Evolutionary conservation across 2,329 filamentous ascomycete species (phyloP).

Genomic region (Metarhizium sp.): DNA sequence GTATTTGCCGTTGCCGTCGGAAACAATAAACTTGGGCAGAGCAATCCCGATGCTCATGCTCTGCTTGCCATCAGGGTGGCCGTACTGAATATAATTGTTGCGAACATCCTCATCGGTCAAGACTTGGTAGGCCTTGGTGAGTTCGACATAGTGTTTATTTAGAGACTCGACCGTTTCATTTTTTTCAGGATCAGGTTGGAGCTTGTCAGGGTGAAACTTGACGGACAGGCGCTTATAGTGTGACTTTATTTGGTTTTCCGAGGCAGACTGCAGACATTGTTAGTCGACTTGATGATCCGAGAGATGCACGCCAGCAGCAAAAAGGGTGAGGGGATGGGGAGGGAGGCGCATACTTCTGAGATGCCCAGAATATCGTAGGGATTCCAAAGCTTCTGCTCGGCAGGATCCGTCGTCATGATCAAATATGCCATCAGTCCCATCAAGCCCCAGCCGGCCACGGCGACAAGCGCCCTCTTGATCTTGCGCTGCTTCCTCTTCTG

Average conservation of each 20-base stretch:
- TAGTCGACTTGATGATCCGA: neutral
- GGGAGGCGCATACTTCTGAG: constrained; percentile 49
- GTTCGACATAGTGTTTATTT: constrained; percentile 84
- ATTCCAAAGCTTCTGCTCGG: constrained; percentile 77
- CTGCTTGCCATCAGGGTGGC: constrained; percentile 96
- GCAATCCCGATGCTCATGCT: constrained; percentile 97
- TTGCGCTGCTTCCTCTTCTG: constrained; percentile 86
- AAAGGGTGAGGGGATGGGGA: no score
- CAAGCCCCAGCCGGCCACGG: constrained; percentile 66
- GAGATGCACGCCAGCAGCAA: neutral
- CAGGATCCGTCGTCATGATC: constrained; percentile 67
- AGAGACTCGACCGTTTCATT: constrained; percentile 82
- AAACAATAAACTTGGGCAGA: constrained; percentile 83
- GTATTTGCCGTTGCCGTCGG: constrained; percentile 92
- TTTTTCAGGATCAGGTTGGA: constrained; percentile 69
- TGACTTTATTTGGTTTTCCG: constrained; percentile 85
- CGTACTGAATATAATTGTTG: constrained; percentile 93
- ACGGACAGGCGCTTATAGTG: constrained; percentile 82
- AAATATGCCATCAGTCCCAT: constrained; percentile 91
- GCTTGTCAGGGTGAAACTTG: constrained; percentile 89
- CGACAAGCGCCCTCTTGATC: constrained; percentile 72
- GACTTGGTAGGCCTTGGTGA: constrained; percentile 96
- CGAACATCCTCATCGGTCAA: constrained; percentile 95
- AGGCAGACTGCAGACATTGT: constrained; percentile 50
- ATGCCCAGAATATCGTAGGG: constrained; percentile 91